A percentile compares a stretch with the other conserved stretches of the same genome.
Conservation (phyloP, 1,284 basidiomycete species). For the Ganoderma sinense region DNA sequence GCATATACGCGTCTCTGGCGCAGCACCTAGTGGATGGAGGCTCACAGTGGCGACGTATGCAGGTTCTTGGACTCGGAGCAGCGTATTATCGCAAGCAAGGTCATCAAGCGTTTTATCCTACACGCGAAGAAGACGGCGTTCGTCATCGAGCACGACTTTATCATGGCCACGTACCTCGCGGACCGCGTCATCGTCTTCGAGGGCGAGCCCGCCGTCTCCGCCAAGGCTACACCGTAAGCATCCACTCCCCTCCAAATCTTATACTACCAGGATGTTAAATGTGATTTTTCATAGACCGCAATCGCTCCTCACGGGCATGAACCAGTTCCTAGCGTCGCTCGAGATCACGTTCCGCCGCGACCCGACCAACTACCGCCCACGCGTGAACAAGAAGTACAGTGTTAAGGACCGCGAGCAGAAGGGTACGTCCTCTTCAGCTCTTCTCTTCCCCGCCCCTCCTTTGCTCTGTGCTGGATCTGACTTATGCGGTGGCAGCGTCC, state of each 20-base stretch:
- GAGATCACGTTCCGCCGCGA: constrained; percentile 97
- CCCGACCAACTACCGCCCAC: constrained; percentile 92
- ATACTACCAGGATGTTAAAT: background rate
- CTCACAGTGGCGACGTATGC: constrained; percentile 20
- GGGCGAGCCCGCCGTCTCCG: constrained; percentile 82
- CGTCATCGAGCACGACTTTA: constrained; percentile 98
- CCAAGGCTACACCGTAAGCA: constrained; percentile 86
- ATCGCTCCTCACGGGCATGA: constrained; percentile 88
- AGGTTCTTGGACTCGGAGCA: constrained; percentile 98
- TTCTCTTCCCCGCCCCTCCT: constrained; percentile 9
- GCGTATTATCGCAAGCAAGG: constrained; percentile 95
- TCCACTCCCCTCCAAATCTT: background rate
- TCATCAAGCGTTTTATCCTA: constrained; percentile 97
- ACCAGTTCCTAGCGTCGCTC: constrained; percentile 90
- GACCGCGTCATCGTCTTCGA: constrained; percentile 97
- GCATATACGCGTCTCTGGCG: constrained; percentile 1
- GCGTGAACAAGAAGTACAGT: constrained; percentile 94
- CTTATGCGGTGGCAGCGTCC: constrained; percentile 53
- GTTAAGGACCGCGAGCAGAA: constrained; percentile 97
- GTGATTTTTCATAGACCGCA: constrained; percentile 63
- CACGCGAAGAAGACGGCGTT: constrained; percentile 97
- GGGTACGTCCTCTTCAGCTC: constrained; percentile 52
- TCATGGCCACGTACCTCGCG: constrained; percentile 96
- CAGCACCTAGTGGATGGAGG: background rate
- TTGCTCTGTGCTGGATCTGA: constrained; percentile 15